Evolutionary conservation across 2,329 filamentous ascomycete species (phyloP).

Genomic region (Thermochaetoides dissita): DNA sequence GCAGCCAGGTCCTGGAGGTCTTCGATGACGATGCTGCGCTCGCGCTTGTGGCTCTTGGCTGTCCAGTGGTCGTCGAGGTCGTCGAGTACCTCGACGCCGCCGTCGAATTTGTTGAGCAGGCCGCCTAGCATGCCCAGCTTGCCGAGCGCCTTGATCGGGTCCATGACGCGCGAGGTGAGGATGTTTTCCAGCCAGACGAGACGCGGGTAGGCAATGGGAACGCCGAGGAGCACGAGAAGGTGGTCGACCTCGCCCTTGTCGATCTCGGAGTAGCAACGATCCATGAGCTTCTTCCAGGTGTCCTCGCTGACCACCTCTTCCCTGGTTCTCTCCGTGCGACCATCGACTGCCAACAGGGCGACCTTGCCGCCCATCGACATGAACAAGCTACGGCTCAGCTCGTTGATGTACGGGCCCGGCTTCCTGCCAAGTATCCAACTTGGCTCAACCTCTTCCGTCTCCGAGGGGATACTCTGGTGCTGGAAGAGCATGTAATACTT

Average conservation of each 20-base stretch:
- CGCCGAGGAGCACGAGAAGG: conserved; percentile 71
- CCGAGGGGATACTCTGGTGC: conserved; percentile 73
- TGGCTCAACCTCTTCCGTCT: conserved; percentile 71
- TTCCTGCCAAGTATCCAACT: conserved; percentile 75
- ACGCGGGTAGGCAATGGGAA: conserved; percentile 70
- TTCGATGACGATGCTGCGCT: conserved; percentile 74
- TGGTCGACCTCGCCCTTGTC: conserved; percentile 76
- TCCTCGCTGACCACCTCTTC: conserved; percentile 67
- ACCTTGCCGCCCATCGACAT: conserved; percentile 68
- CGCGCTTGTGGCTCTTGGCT: conserved; percentile 81
- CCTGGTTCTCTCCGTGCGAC: conserved; percentile 76
- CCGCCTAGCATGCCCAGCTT: conserved; percentile 66
- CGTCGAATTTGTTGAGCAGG: conserved; percentile 79
- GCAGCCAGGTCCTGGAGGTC: conserved; percentile 87
- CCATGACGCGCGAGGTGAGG: conserved; percentile 74
- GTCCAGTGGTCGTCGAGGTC: conserved; percentile 97
- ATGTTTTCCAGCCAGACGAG: conserved; percentile 60
- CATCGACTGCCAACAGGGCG: conserved; percentile 76
- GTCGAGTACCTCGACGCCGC: conserved; percentile 80
- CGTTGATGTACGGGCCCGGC: conserved; percentile 80
- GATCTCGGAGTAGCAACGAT: conserved; percentile 71
- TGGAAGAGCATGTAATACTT: conserved; percentile 99
- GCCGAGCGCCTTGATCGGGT: conserved; percentile 77
- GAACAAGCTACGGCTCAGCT: conserved; percentile 74
- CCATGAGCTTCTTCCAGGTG: conserved; percentile 77